These are phyloP conservation scores for Phylloporus sp. DNA, from an alignment of 1,284 basidiomycete genomes.

Conservation along the genomic window DNA sequence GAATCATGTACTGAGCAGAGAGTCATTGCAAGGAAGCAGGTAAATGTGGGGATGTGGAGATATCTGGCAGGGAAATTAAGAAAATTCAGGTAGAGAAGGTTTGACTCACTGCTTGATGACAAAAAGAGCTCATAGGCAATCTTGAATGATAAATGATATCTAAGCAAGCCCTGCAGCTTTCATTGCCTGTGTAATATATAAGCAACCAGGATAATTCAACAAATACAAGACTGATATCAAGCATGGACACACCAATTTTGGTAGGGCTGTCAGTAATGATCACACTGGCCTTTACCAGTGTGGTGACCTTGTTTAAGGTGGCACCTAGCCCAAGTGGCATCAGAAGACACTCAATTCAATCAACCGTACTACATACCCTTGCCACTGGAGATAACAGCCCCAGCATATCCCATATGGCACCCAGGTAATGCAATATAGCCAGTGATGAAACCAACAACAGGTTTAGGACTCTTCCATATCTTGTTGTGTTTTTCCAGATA, in stretches of 20 bases:
- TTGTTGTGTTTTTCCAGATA: slow-evolving; percentile 95
- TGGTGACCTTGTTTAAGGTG: slow-evolving; percentile 94
- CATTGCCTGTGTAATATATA: slow-evolving; percentile 64
- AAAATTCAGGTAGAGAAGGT: too few species aligned
- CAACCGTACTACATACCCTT: slow-evolving; percentile 64
- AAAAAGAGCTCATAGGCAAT: not conserved
- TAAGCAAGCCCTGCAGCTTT: slow-evolving; percentile 82
- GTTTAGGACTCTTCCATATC: slow-evolving; percentile 86
- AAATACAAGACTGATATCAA: slow-evolving; percentile 60
- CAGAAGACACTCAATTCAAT: not conserved
- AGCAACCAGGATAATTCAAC: slow-evolving; percentile 5
- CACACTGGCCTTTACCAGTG: slow-evolving; percentile 92
- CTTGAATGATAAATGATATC: slow-evolving; percentile 21
- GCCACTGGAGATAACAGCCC: slow-evolving; percentile 97
- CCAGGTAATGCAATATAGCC: slow-evolving; percentile 98
- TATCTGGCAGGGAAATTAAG: too few species aligned
- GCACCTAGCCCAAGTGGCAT: slow-evolving; percentile 56
- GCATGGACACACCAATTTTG: slow-evolving; percentile 87
- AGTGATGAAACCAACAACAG: slow-evolving; percentile 98
- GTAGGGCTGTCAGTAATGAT: slow-evolving; percentile 97
- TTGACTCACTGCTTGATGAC: not conserved
- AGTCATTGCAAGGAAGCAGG: slow-evolving; percentile 20
- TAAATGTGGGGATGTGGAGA: slow-evolving; percentile 19
- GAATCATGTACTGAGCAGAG: slow-evolving; percentile 45
- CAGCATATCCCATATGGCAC: slow-evolving; percentile 97